Percentiles rank a stretch among this genome's conserved stretches.
Conservation (phyloP, 345 rosid species). For the Sonneratia alba region DNA sequence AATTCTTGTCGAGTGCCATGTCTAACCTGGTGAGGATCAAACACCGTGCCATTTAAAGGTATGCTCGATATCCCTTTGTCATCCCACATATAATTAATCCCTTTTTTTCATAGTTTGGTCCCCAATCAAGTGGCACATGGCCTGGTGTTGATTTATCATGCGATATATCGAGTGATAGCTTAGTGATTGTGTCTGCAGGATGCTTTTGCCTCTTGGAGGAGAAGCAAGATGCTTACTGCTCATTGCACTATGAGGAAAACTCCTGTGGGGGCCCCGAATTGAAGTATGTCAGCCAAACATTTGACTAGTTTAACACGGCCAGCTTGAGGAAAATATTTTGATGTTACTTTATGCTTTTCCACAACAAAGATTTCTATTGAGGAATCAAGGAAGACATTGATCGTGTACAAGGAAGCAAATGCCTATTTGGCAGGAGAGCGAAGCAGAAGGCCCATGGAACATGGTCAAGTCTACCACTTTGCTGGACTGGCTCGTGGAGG, state of each 20-base stretch:
- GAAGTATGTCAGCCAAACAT: slow-evolving; percentile 40
- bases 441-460: slow-evolving; percentile 48
- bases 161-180: neutral
- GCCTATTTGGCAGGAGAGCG: slow-evolving; percentile 65
- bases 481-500: slow-evolving; percentile 71
- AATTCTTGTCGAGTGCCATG: slow-evolving; percentile 93
- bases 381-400: slow-evolving; percentile 68
- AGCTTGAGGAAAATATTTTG: neutral
- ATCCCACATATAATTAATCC: neutral
- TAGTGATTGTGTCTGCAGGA: slow-evolving; percentile 32
- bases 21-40: slow-evolving; percentile 79
- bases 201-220: slow-evolving; percentile 68
- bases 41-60: slow-evolving; percentile 98
- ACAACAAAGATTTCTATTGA: slow-evolving; percentile 52
- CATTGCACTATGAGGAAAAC: slow-evolving; percentile 99
- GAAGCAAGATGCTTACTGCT: slow-evolving; percentile 98
- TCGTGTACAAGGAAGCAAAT: slow-evolving; percentile 90
- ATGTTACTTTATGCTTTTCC: no score
- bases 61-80: neutral
- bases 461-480: slow-evolving; percentile 54
- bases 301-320: neutral
- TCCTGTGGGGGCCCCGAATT: slow-evolving; percentile 65
- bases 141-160: neutral
- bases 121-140: neutral
- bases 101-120: neutral